A percentile compares a stretch with the other conserved stretches of the same genome.
Conservation (phyloP, 257 asterid genomes). For the Solanum dulcamara region DNA sequence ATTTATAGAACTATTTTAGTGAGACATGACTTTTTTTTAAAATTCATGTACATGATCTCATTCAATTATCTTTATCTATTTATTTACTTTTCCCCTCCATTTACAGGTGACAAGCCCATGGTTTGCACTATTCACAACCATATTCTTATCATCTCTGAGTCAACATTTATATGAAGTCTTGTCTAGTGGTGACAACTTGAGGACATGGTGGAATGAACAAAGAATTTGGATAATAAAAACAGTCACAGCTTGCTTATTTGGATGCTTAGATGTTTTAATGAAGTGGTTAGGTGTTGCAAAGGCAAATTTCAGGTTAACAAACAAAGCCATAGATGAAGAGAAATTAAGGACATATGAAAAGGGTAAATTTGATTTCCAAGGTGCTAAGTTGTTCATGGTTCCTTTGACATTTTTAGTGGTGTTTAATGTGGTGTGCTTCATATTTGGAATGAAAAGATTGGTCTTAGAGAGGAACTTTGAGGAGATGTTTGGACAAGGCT, state of each 20-base stretch:
- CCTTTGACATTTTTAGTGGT: slow-evolving; percentile 55
- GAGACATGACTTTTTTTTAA: neutral
- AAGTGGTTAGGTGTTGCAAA: slow-evolving; percentile 29
- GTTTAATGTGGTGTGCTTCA: slow-evolving; percentile 45
- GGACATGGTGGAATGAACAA: slow-evolving; percentile 53
- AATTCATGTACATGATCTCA: neutral
- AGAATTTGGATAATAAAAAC: slow-evolving; percentile 39
- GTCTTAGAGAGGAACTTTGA: slow-evolving; percentile 19
- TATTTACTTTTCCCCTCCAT: neutral
- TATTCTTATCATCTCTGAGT: slow-evolving; percentile 24
- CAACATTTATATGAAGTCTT: slow-evolving; percentile 38
- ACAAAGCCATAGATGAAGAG: slow-evolving; percentile 50
- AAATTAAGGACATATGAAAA: slow-evolving; percentile 46
- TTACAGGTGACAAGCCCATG: slow-evolving; percentile 40
- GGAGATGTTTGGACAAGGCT: slow-evolving; percentile 65
- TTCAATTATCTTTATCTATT: neutral
- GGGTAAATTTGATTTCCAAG: slow-evolving; percentile 52
- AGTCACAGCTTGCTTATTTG: slow-evolving; percentile 50
- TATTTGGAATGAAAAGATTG: slow-evolving; percentile 42
- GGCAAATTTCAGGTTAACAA: slow-evolving; percentile 48
- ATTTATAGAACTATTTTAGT: neutral
- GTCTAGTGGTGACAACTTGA: slow-evolving; percentile 33
- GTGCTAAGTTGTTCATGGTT: slow-evolving; percentile 58
- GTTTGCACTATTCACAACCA: slow-evolving; percentile 35
- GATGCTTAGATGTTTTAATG: slow-evolving; percentile 35